Evolutionary conservation across 768 basidiomycete genomes (phyloP).

Genomic region (Infundibulicybe gibba): DNA sequence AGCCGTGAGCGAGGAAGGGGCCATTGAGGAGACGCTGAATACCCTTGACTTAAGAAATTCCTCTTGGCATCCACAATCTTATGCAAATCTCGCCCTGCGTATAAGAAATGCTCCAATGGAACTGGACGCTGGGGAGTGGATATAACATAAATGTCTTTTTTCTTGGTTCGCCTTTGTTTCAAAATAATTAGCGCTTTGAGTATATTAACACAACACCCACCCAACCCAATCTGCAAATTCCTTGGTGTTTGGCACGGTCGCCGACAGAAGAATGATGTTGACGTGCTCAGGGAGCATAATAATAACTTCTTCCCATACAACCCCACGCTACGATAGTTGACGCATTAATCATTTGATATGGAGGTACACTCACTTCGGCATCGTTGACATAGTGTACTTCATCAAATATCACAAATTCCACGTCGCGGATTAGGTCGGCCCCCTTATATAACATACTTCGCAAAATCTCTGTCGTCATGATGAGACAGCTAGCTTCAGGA

Average conservation of each 20-base stretch:
- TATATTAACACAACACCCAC: constrained; percentile 40
- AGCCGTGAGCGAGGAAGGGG: background rate
- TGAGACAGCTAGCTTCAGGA: constrained; percentile 92
- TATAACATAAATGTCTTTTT: constrained; percentile 99
- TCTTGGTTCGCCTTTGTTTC: constrained; percentile 83
- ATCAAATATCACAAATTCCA: constrained; percentile 99
- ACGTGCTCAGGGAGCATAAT: constrained; percentile 99
- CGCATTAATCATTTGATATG: background rate
- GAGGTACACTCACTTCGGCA: constrained; percentile 66
- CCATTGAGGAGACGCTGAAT: constrained; percentile 25
- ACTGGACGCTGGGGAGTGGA: constrained; percentile 95
- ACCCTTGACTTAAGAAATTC: constrained; percentile 74
- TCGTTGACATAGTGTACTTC: constrained; percentile 99
- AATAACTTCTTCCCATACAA: constrained; percentile 99
- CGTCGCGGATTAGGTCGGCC: constrained; percentile 96
- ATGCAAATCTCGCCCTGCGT: constrained; percentile 88
- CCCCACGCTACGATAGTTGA: constrained; percentile 67
- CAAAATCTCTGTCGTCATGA: constrained; percentile 98
- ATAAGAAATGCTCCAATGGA: constrained; percentile 94
- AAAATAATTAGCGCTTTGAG: constrained; percentile 2
- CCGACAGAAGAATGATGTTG: constrained; percentile 94
- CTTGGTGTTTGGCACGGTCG: constrained; percentile 96
- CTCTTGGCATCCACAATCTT: constrained; percentile 89
- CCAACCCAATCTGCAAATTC: constrained; percentile 99
- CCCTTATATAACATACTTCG: constrained; percentile 99